Evolutionary conservation across 164 flowering plant species (phyloP).

Genomic region (Vitis vinifera): DNA sequence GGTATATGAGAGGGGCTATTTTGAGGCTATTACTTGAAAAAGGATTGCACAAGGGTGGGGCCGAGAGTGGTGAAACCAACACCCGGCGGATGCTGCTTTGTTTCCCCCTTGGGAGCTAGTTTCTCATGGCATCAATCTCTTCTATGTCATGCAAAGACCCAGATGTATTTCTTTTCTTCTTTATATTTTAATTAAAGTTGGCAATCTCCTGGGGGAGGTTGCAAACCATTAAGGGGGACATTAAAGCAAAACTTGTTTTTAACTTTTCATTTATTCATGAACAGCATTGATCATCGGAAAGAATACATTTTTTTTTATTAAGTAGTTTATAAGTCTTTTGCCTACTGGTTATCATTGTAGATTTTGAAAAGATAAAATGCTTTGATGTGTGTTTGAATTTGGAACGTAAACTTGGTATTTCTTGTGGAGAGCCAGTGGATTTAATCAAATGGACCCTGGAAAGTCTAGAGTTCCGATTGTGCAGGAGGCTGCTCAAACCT

Average conservation of each 20-base stretch:
- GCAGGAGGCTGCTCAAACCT: no score
- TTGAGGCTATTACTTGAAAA: not conserved
- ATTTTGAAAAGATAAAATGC: no score
- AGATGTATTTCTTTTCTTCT: not conserved
- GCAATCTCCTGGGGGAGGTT: not conserved
- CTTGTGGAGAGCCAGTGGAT: no score
- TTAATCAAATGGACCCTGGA: no score
- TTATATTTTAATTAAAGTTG: not conserved
- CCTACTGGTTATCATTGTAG: no score
- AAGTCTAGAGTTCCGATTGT: no score
- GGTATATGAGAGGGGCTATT: slow-evolving; percentile 20
- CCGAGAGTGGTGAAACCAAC: not conserved
- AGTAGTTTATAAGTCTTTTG: no score
- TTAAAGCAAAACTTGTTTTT: not conserved
- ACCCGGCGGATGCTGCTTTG: not conserved
- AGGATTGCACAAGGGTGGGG: no score
- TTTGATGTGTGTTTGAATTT: no score
- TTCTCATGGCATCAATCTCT: not conserved
- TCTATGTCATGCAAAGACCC: not conserved
- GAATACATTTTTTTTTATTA: not conserved
- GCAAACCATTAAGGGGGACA: slow-evolving; percentile 4
- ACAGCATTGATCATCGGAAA: not conserved
- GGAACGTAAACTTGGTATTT: no score
- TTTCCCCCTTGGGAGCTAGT: slow-evolving; percentile 7
- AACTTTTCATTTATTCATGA: slow-evolving; percentile 3